Evolutionary conservation across 2,329 filamentous ascomycete genomes (phyloP).

Genomic region (Aspergillus vadensis): DNA sequence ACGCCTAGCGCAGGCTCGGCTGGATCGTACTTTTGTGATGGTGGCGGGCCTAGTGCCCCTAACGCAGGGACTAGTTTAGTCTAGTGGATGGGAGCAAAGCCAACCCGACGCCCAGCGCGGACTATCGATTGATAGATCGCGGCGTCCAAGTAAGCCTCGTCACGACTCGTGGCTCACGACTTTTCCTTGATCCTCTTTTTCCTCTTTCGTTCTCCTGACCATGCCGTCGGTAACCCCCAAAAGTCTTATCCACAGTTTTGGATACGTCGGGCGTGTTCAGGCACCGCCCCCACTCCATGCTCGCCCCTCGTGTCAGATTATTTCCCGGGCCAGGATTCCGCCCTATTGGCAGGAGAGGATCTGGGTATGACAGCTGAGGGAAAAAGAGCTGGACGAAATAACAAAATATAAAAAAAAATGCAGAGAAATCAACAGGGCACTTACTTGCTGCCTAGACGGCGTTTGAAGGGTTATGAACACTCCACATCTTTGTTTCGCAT

Average conservation of each 20-base stretch:
- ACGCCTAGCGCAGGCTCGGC: constrained; percentile 1
- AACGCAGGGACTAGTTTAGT: constrained; percentile 18
- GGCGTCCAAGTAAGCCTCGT: neutral
- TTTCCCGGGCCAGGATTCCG: neutral
- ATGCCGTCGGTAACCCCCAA: neutral
- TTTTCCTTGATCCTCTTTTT: neutral
- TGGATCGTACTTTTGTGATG: constrained; percentile 12
- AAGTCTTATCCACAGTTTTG: neutral
- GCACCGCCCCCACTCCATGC: neutral
- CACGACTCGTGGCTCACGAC: neutral
- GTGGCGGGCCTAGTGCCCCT: constrained; percentile 5
- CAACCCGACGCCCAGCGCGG: constrained; percentile 7
- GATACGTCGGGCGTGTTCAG: neutral
- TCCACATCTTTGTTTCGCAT: neutral
- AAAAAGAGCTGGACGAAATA: neutral
- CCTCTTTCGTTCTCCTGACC: neutral
- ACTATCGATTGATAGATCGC: constrained; percentile 21
- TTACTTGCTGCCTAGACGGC: neutral
- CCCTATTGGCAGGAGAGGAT: neutral
- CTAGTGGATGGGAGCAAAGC: constrained; percentile 10
- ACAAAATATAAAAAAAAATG: too few species aligned
- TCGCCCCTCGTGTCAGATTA: neutral
- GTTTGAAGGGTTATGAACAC: neutral
- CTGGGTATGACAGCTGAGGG: neutral
- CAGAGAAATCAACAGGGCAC: neutral